These are phyloP conservation scores for Parasarocladium wereldwijsianum DNA, from an alignment of 2,329 filamentous ascomycete genomes.

Conservation along the genomic window DNA sequence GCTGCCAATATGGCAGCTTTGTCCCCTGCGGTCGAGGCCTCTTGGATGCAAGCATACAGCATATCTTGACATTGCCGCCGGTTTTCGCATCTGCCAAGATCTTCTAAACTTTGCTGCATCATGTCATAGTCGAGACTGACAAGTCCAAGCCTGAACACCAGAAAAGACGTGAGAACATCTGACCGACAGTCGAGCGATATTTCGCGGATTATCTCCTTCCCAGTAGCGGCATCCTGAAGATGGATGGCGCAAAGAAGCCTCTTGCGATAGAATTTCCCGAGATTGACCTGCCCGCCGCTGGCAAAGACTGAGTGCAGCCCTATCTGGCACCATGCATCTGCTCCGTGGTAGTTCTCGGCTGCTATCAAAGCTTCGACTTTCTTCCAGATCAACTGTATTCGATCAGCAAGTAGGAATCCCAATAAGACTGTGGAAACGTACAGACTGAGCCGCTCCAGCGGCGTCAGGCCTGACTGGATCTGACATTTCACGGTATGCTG, in stretches of 20 bases:
- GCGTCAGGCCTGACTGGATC: constrained; percentile 40
- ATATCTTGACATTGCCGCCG: constrained; percentile 39
- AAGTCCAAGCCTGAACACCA: constrained; percentile 62
- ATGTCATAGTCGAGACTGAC: constrained; percentile 38
- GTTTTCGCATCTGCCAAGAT: constrained; percentile 35
- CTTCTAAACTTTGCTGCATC: constrained; percentile 49
- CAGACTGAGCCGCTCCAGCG: constrained; percentile 53
- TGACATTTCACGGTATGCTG: constrained; percentile 27
- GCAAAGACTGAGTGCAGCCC: constrained; percentile 54
- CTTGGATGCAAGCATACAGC: constrained; percentile 67
- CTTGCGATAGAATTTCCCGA: constrained; percentile 56
- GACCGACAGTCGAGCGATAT: constrained; percentile 44
- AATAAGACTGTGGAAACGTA: constrained; percentile 18
- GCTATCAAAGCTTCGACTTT: constrained; percentile 45
- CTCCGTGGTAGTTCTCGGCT: constrained; percentile 33
- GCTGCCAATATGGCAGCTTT: constrained; percentile 35
- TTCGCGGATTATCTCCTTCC: constrained; percentile 27
- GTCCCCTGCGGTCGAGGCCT: constrained; percentile 54
- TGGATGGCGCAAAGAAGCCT: constrained; percentile 55
- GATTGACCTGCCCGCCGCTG: constrained; percentile 49
- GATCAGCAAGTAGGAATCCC: constrained; percentile 6
- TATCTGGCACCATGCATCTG: constrained; percentile 57
- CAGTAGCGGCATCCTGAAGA: constrained; percentile 14
- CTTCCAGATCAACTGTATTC: constrained; percentile 63
- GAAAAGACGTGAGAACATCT: constrained; percentile 53